Evolutionary conservation across 2,329 filamentous ascomycete species (phyloP), one percentile per base, ranked within the genome.

Genomic region (Fusarium succisae): DNA sequence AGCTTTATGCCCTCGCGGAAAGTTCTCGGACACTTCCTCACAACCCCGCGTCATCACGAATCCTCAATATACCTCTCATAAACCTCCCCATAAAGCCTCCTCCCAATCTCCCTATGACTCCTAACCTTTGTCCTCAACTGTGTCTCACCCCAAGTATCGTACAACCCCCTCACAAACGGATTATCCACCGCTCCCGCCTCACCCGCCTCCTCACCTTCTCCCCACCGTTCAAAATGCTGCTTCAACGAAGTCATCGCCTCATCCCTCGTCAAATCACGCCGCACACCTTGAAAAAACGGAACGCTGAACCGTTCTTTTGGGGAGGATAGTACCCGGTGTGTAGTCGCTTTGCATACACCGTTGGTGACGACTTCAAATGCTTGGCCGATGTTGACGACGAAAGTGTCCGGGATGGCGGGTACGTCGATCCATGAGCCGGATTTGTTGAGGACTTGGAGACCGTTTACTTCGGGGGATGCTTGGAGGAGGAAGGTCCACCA

Each of bases 401-500:
- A 86, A 0, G 86, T 87, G 1, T 83, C 84, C 1, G 82, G 80
- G 3, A 89, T 77, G 0, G 83, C 83, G 0, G 85, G 85, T 11
- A 86, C 87, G 41, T 86, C 81, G 28, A 90, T 79, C 89, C 88
- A 90, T 4, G 78, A 70, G 3, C 86, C 87, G 0, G 77, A 75
- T 45, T 83, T 82, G 66, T 86, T 86, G 22, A 90, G 83, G 2
- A 86, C 87, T 74, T 90, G 86, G 1, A 90, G 80, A 0, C 88
- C 86, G 44, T 84, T 78, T 4, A 86, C 81, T 15, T 84, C 81
- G 8, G 88, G 84, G 1, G 87, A 89, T 12, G 89, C 87, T 77
- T 92, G 90, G 3, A 90, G 85, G 8, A 92, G 84, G 70, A 92
- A 91, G 0, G 90, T 91, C 82, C 90, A 89, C 88, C 89, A 91